A percentile compares a stretch with the other conserved stretches of the same genome.
Conservation (phyloP, 257 asterid genomes). For the Solanum bukasovii region DNA sequence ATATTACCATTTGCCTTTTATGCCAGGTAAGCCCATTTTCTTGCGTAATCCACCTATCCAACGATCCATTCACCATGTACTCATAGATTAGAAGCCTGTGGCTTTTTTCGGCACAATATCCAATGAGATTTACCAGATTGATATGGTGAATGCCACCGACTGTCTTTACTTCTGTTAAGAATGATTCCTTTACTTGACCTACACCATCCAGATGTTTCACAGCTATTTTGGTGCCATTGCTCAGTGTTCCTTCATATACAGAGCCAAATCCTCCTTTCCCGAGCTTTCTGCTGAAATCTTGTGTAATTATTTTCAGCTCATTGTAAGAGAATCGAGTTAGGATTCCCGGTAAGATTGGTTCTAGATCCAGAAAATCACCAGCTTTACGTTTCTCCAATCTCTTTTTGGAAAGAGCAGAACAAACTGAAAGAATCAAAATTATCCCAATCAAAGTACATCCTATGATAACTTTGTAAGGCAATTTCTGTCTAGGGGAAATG, state of each 20-base stretch:
- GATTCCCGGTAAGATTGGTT: not conserved
- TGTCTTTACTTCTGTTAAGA: slow-evolving; percentile 8
- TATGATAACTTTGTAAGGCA: not conserved
- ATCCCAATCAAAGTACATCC: not conserved
- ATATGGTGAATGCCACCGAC: slow-evolving; percentile 12
- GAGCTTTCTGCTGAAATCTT: no score
- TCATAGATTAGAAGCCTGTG: slow-evolving; percentile 10
- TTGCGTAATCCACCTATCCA: slow-evolving; percentile 15
- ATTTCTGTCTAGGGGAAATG: not conserved
- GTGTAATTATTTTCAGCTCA: no score
- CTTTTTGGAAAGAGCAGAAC: not conserved
- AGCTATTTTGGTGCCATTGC: slow-evolving; percentile 6
- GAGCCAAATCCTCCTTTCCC: no score
- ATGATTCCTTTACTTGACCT: not conserved
- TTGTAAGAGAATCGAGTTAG: no score
- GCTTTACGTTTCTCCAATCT: not conserved
- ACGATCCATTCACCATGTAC: slow-evolving; percentile 10
- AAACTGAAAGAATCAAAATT: not conserved
- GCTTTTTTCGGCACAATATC: slow-evolving; percentile 4
- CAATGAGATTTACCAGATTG: slow-evolving; percentile 10
- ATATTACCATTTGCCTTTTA: not conserved
- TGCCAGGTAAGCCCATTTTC: not conserved
- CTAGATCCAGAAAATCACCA: not conserved
- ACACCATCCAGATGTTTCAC: slow-evolving; percentile 6
- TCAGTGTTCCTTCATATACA: no score